These are phyloP conservation scores for Poteriospumella lacustris DNA, from an alignment of 108 stramenopile genomes.

Conservation along the genomic window DNA sequence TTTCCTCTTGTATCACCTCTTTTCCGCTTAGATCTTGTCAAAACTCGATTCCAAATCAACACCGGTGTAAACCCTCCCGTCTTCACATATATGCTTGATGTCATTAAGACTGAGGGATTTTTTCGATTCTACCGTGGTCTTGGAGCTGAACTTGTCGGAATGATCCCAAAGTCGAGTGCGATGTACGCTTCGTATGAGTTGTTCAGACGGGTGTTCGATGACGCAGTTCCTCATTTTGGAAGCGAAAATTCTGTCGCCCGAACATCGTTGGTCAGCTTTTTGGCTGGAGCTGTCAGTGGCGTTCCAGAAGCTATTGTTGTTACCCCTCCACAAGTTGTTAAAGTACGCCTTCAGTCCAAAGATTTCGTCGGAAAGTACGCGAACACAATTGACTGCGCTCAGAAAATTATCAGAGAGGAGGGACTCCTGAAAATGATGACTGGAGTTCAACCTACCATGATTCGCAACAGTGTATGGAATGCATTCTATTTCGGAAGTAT, in stretches of 20 bases:
- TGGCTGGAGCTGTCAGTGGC: not conserved
- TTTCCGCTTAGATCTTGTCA: too few species aligned
- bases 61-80: not conserved
- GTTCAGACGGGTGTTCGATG: not conserved
- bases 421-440: conserved; percentile 45
- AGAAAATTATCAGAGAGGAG: conserved; percentile 32
- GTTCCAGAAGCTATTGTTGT: conserved; percentile 16
- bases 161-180: not conserved
- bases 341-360: conserved; percentile 47
- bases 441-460: conserved; percentile 44
- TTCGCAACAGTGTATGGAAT: conserved; percentile 50
- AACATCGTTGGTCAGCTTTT: not conserved
- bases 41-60: not conserved
- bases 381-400: conserved; percentile 36
- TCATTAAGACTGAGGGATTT: not conserved
- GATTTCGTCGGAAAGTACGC: conserved; percentile 44
- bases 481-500: conserved; percentile 52
- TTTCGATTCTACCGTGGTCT: not conserved
- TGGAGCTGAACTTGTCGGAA: conserved; percentile 7
- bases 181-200: conserved; percentile 8
- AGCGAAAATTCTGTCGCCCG: too few species aligned
- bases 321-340: conserved; percentile 37
- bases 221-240: too few species aligned
- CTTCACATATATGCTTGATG: not conserved
- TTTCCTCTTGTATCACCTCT: too few species aligned